phyloP scores from a whole-genome alignment of 2,329 filamentous ascomycete genomes.

The Exophiala sp. region DNA sequence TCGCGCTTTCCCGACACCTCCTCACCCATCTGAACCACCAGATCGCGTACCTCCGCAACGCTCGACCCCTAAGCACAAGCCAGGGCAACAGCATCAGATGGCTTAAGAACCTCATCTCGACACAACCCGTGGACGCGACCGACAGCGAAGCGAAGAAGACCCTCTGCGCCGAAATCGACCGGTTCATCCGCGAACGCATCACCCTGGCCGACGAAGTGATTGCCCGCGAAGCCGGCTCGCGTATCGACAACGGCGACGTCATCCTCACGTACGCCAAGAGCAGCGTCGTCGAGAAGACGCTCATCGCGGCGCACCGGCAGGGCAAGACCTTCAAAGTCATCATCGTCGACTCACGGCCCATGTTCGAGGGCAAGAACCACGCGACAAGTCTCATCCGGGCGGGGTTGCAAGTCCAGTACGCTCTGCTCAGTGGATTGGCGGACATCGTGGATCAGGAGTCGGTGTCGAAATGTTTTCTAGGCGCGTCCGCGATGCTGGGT shows the following conservation, averaged over 20 bases:
- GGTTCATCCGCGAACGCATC: conserved; percentile 86
- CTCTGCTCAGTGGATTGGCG: conserved; percentile 72
- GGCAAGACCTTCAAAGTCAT: conserved; percentile 80
- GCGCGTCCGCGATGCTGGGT: conserved; percentile 91
- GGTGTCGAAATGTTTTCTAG: conserved; percentile 72
- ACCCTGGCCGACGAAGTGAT: conserved; percentile 84
- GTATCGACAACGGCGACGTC: conserved; percentile 75
- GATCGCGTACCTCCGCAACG: conserved; percentile 85
- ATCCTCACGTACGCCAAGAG: conserved; percentile 85
- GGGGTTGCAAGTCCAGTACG: conserved; percentile 76
- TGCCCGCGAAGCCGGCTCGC: conserved; percentile 67
- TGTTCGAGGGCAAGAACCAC: conserved; percentile 68
- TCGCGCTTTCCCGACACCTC: conserved; percentile 83
- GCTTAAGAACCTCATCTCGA: conserved; percentile 87
- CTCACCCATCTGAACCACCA: conserved; percentile 90
- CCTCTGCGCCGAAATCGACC: conserved; percentile 77
- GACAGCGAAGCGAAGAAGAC: conserved; percentile 78
- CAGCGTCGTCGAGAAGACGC: conserved; percentile 76
- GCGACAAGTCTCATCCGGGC: conserved; percentile 66
- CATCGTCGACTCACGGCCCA: conserved; percentile 72
- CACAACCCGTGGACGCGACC: conserved; percentile 79
- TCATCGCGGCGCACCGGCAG: conserved; percentile 62
- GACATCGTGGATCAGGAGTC: conserved; percentile 62
- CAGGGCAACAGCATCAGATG: conserved; percentile 97
- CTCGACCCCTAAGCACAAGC: conserved; percentile 86